Conservation (phyloP, 495 filamentous ascomycete genomes). For the Entonaema liquescens region DNA sequence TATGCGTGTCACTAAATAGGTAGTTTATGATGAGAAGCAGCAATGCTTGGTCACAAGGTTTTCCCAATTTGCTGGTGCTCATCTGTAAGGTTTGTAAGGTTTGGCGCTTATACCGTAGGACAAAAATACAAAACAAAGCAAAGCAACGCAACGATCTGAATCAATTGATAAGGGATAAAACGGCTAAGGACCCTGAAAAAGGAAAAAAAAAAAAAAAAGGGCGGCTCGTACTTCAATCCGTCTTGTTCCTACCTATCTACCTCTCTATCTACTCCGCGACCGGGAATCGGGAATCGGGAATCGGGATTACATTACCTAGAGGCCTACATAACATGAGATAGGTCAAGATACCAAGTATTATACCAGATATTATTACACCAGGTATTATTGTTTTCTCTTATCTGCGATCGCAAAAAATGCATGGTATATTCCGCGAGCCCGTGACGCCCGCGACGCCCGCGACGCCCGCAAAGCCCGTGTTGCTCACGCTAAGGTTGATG, state of each 20-base stretch:
- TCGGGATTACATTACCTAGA: conserved; percentile 3
- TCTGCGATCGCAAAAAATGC: conserved; percentile 28
- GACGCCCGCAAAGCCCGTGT: not conserved
- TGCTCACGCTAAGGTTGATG: conserved; percentile 10
- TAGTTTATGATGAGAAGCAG: conserved; percentile 4
- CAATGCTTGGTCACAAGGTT: conserved; percentile 24
- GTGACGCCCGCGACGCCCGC: not conserved
- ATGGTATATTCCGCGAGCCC: not conserved
- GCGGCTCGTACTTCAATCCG: conserved; percentile 18
- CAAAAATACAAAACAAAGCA: no score
- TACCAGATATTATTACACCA: no score
- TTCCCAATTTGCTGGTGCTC: conserved; percentile 25
- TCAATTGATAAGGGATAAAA: not conserved
- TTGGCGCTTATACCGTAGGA: conserved; percentile 17
- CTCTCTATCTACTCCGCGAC: conserved; percentile 37
- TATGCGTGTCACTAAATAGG: not conserved
- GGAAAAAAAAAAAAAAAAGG: conserved; percentile 33
- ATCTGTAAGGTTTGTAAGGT: conserved; percentile 21
- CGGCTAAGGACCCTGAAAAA: conserved; percentile 2
- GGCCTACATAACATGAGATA: no score
- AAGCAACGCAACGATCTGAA: not conserved
- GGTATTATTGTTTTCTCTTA: conserved; percentile 21
- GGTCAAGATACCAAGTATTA: no score
- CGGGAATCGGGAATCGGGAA: conserved; percentile 6
- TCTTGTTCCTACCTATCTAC: conserved; percentile 35